These are phyloP conservation scores for Globisporangium emineosum DNA, from an alignment of 352 stramenopile genomes.

Conservation along the genomic window DNA sequence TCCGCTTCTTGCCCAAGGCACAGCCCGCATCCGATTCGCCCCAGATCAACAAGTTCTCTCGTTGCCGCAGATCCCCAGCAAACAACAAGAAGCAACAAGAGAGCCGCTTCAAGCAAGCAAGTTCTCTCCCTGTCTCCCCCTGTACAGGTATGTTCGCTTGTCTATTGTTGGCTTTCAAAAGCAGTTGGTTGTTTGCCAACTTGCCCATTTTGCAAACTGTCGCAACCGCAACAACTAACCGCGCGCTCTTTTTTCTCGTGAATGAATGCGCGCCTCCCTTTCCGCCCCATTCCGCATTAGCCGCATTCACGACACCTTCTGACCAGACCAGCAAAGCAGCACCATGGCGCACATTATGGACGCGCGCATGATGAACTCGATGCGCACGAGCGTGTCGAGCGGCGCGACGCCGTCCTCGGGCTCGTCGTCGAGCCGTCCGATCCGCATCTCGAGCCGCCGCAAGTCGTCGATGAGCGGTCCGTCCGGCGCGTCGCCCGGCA, in stretches of 20 bases:
- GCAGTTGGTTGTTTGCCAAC: not conserved
- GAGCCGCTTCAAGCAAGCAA: not conserved
- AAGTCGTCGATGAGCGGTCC: conserved; percentile 42
- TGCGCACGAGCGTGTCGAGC: conserved; percentile 36
- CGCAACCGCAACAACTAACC: not conserved
- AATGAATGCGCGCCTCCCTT: not conserved
- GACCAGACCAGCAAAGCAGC: not conserved
- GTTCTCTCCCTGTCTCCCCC: not conserved
- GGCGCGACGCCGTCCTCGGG: conserved; percentile 6
- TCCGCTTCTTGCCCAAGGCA: not conserved
- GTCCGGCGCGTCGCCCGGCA: conserved; percentile 16
- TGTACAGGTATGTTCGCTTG: conserved; percentile 7
- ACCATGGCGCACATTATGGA: conserved; percentile 66
- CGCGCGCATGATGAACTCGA: conserved; percentile 48
- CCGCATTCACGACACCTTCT: no score
- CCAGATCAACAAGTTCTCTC: not conserved
- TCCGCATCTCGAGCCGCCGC: conserved; percentile 32
- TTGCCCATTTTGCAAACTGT: conserved; percentile 3
- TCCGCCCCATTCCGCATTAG: not conserved
- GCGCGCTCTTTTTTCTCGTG: not conserved
- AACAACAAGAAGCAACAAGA: not conserved
- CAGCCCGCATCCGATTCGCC: not conserved
- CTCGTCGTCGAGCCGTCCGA: conserved; percentile 11
- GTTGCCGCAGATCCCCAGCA: not conserved
- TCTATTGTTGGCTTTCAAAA: conserved; percentile 4